These are phyloP conservation scores for Sodiomyces alkalinus DNA, from an alignment of 2,329 filamentous ascomycete genomes.

Conservation along the genomic window DNA sequence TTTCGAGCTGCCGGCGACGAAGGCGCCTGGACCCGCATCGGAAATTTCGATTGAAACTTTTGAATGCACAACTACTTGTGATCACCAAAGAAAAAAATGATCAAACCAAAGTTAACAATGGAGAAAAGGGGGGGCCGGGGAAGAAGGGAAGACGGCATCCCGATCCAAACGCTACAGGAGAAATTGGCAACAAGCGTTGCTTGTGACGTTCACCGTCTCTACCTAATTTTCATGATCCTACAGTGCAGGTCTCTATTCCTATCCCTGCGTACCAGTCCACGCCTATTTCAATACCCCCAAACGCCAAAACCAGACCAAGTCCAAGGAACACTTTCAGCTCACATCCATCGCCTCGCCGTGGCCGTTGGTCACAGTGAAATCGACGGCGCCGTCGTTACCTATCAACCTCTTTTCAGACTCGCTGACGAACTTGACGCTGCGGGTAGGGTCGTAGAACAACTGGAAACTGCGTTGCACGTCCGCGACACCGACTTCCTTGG, in stretches of 20 bases:
- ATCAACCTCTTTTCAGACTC: slow-evolving; percentile 91
- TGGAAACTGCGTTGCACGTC: slow-evolving; percentile 90
- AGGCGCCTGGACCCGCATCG: slow-evolving; percentile 35
- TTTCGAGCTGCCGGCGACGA: slow-evolving; percentile 47
- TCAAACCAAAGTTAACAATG: too few species aligned
- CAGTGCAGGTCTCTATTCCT: slow-evolving; percentile 9
- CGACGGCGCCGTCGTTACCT: slow-evolving; percentile 68
- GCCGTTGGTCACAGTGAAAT: slow-evolving; percentile 42
- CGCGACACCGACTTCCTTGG: slow-evolving; percentile 67
- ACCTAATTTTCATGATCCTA: too few species aligned
- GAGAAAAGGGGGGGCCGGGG: too few species aligned
- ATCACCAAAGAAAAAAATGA: too few species aligned
- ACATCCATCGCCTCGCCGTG: slow-evolving; percentile 37
- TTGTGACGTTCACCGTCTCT: too few species aligned
- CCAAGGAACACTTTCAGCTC: slow-evolving; percentile 16
- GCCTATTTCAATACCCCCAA: slow-evolving; percentile 7
- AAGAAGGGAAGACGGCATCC: too few species aligned
- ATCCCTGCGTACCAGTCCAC: slow-evolving; percentile 4
- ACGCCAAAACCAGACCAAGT: slow-evolving; percentile 3
- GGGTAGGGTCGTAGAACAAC: slow-evolving; percentile 78
- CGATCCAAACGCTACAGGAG: too few species aligned
- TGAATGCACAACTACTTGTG: too few species aligned
- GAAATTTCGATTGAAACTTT: slow-evolving; percentile 37
- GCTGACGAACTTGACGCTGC: slow-evolving; percentile 80
- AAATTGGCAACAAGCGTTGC: too few species aligned